phyloP scores from a whole-genome alignment of 2,329 filamentous ascomycete species.

The Scedosporium boydii region DNA sequence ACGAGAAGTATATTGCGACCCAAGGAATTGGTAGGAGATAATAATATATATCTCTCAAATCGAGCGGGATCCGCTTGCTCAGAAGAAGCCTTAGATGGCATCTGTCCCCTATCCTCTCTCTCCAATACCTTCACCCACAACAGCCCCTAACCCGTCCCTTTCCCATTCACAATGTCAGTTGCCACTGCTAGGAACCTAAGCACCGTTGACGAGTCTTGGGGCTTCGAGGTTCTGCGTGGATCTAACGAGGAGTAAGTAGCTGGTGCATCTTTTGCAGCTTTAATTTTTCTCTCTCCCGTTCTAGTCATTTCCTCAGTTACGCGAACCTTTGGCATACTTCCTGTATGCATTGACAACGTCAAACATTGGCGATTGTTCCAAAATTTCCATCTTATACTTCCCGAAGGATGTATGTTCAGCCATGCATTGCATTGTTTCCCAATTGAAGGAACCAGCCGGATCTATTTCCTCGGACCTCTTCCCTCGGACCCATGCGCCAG shows the following conservation, averaged over 20 bases:
- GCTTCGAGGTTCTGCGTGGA: background rate
- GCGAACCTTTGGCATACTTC: background rate
- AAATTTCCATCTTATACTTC: too few relatives aligned
- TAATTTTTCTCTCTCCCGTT: background rate
- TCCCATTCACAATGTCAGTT: background rate
- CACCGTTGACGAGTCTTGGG: background rate
- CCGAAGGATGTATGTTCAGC: too few relatives aligned
- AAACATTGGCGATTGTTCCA: background rate
- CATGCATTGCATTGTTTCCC: too few relatives aligned
- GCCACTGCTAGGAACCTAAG: background rate
- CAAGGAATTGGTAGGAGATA: background rate
- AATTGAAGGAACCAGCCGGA: too few relatives aligned
- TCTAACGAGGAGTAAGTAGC: background rate
- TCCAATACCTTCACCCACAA: background rate
- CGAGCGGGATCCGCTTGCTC: too few relatives aligned
- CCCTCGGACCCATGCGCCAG: background rate
- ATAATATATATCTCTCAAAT: background rate
- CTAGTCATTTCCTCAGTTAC: background rate
- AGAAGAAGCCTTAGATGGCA: background rate
- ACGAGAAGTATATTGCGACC: background rate
- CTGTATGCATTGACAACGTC: background rate
- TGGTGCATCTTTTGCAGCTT: background rate
- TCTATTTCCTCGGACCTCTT: too few relatives aligned
- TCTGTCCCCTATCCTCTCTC: background rate
- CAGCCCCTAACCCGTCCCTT: background rate